phyloP scores from a whole-genome alignment of 2,329 filamentous ascomycete genomes.

The Aureobasidium sp. region DNA sequence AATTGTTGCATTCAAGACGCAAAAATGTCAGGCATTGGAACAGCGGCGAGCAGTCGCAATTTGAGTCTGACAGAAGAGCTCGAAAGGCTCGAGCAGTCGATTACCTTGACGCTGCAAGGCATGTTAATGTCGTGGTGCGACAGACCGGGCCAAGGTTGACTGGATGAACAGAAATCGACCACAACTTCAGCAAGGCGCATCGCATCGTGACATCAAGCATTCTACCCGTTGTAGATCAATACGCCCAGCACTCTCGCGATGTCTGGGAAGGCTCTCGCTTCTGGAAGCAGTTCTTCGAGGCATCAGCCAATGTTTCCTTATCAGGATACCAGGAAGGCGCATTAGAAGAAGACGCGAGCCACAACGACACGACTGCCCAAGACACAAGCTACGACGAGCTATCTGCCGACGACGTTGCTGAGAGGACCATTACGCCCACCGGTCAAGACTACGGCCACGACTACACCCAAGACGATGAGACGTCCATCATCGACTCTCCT shows the following conservation, averaged over 20 bases:
- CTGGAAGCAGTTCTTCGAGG: slow-evolving; percentile 99
- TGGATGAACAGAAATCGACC: slow-evolving; percentile 71
- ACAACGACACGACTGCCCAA: slow-evolving; percentile 24
- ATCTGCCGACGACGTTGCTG: slow-evolving; percentile 18
- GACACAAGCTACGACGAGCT: slow-evolving; percentile 11
- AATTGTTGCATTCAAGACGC: neutral
- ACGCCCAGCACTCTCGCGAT: slow-evolving; percentile 83
- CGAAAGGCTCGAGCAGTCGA: slow-evolving; percentile 91
- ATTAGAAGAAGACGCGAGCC: slow-evolving; percentile 47
- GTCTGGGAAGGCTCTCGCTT: slow-evolving; percentile 92
- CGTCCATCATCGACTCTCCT: slow-evolving; percentile 59
- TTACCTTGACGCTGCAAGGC: slow-evolving; percentile 93
- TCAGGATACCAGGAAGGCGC: slow-evolving; percentile 85
- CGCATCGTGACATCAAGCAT: slow-evolving; percentile 93
- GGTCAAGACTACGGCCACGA: slow-evolving; percentile 22
- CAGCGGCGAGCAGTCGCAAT: slow-evolving; percentile 34
- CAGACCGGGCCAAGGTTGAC: neutral
- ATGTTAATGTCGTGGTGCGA: slow-evolving; percentile 14
- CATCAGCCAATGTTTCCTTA: slow-evolving; percentile 91
- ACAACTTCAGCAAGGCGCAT: slow-evolving; percentile 95
- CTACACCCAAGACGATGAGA: slow-evolving; percentile 31
- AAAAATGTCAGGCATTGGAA: slow-evolving; percentile 40
- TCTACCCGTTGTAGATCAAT: slow-evolving; percentile 86
- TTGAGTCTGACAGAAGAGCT: slow-evolving; percentile 89
- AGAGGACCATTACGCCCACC: slow-evolving; percentile 29